Base-by-base conservation (phyloP, 768 basidiomycete genomes). In the Rhodotorula kratochvilovae region DNA sequence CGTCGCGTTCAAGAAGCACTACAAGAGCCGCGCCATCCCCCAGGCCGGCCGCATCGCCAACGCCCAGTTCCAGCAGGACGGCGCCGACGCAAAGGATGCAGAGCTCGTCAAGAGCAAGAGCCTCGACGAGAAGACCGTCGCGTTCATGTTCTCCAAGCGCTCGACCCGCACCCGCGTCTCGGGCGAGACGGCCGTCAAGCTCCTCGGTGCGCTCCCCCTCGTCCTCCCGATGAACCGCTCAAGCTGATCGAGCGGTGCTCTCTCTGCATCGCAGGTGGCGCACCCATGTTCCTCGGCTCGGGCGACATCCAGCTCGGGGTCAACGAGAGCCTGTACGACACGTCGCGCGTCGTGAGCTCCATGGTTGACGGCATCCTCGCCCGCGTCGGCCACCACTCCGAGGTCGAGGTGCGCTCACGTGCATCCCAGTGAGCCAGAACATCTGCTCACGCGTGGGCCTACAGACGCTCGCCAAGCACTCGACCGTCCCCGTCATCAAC, bases 281-380 rank as follows among this genome's bases (percentile, higher is more conserved):
- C 88, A 15, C 88, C 95, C 0, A 84, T 98, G 76, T 99, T 98
- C 80, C 83, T 98, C 15, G 93, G 94, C 4, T 82, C 81, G 58
- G 88, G 89, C 5, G 96, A 98, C 79, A 94, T 97, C 64, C 96
- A 99, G 76, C 84, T 99, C 31, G 95, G 95, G 58, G 93, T 97
- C 54, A 99, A 96, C 80, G 96, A 99, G 84, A 86, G 84, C 39
- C 79, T 87, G 7, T 83, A 90, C 51, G 96, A 99, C 82, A 87
- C 90, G 0, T 89, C 91, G 21, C 85, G 88, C 35, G 91, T 99
- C 17, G 87, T 98, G 71, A 89, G 91, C 5, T 90, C 91, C 8
- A 96, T 98, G 94, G 90, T 89, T 67, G 88, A 97, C 80, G 96
- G 94, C 23, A 91, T 98, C 66, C 95, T 98, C 82, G 95, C 96